phyloP scores from a whole-genome alignment of 352 stramenopile genomes.

The Phytopythium oedochilum region DNA sequence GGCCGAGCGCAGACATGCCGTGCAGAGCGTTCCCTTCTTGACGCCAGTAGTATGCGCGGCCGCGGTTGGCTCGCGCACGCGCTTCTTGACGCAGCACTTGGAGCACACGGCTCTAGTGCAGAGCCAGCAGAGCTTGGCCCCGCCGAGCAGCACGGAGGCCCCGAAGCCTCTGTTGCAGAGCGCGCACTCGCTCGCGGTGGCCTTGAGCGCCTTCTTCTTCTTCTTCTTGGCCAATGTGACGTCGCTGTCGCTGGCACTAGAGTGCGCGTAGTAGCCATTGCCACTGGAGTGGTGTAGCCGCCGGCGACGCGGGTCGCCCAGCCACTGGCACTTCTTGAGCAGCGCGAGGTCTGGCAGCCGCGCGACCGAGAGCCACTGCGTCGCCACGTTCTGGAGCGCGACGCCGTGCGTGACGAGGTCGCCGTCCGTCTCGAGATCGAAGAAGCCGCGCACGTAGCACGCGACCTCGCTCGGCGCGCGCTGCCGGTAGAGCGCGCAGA shows the following conservation, averaged over 20 bases:
- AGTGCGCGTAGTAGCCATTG: neutral
- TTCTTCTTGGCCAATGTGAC: neutral
- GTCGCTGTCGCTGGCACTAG: neutral
- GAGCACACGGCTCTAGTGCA: conserved; percentile 16
- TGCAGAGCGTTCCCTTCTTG: conserved; percentile 15
- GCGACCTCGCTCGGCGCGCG: conserved; percentile 19
- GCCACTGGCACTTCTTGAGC: conserved; percentile 54
- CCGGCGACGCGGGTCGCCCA: neutral
- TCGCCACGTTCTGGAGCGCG: conserved; percentile 23
- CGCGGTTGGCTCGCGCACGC: conserved; percentile 2
- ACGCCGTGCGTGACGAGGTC: conserved; percentile 17
- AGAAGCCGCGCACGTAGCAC: conserved; percentile 28
- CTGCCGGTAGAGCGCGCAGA: conserved; percentile 39
- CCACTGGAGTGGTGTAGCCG: neutral
- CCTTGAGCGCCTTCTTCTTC: conserved; percentile 1
- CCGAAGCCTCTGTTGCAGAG: conserved; percentile 17
- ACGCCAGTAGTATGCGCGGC: neutral
- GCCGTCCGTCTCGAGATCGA: conserved; percentile 17
- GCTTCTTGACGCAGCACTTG: conserved; percentile 23
- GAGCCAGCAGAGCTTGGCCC: conserved; percentile 13
- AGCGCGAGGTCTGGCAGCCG: conserved; percentile 29
- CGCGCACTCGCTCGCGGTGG: conserved; percentile 2
- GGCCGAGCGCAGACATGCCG: conserved; percentile 11
- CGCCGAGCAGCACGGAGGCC: conserved; percentile 1
- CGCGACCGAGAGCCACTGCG: conserved; percentile 22